Evolutionary conservation across 768 basidiomycete genomes (phyloP).

Genomic region (Trametes cingulata): DNA sequence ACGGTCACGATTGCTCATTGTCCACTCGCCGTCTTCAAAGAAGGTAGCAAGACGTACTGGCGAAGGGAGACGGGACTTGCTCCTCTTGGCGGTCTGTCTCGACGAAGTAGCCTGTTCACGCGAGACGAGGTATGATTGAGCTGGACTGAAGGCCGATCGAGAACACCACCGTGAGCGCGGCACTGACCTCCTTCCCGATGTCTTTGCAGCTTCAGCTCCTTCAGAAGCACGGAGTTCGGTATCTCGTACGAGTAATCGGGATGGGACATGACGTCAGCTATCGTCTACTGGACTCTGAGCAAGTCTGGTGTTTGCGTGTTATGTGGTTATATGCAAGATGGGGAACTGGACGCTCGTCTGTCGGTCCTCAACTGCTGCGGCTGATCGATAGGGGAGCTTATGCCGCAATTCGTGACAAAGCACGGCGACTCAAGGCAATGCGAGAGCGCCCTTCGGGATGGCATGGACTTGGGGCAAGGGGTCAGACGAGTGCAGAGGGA

Average conservation of each 20-base stretch:
- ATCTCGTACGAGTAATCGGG: constrained; percentile 27
- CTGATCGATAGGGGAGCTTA: too few species aligned
- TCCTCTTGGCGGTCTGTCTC: constrained; percentile 38
- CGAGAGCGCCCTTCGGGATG: too few species aligned
- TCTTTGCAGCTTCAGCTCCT: constrained; percentile 29
- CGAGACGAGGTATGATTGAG: not conserved
- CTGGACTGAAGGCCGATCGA: not conserved
- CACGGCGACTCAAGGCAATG: too few species aligned
- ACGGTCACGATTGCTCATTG: too few species aligned
- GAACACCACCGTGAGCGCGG: not conserved
- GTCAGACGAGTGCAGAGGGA: too few species aligned
- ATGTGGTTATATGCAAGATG: not conserved
- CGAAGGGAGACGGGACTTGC: constrained; percentile 36
- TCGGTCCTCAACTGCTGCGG: too few species aligned
- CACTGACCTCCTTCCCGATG: constrained; percentile 35
- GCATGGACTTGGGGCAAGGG: too few species aligned
- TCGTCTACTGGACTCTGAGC: not conserved
- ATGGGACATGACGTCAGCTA: not conserved
- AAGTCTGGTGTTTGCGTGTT: not conserved
- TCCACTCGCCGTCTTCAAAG: too few species aligned
- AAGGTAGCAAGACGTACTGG: constrained; percentile 26
- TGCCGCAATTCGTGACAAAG: not conserved
- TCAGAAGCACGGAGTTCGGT: constrained; percentile 31
- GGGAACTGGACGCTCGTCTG: not conserved
- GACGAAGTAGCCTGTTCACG: constrained; percentile 34